Conservation (phyloP, 805 yeast species). For the Pichia sporocuriosa region DNA sequence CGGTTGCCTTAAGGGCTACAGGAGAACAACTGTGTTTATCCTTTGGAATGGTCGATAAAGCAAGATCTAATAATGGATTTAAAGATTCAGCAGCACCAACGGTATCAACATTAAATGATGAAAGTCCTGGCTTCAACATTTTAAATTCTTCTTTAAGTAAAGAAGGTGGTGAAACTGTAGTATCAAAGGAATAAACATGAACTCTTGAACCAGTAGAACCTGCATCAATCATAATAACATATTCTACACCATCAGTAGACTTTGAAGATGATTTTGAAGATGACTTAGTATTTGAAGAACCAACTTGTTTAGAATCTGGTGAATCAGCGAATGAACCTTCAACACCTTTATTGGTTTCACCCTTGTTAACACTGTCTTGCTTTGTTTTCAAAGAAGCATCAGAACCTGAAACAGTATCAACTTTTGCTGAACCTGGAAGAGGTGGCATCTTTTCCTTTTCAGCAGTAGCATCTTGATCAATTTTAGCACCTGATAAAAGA, state of each 20-base stretch:
- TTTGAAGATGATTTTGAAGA: neutral
- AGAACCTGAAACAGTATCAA: slow-evolving; percentile 11
- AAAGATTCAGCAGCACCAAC: slow-evolving; percentile 84
- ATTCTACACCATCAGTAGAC: slow-evolving; percentile 33
- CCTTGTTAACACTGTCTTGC: slow-evolving; percentile 9
- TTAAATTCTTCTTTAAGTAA: slow-evolving; percentile 75
- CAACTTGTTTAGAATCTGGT: neutral
- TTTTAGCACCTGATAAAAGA: slow-evolving; percentile 14
- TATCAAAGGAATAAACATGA: slow-evolving; percentile 87
- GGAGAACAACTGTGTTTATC: slow-evolving; percentile 77
- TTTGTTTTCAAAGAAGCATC: slow-evolving; percentile 15
- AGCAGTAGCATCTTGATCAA: slow-evolving; percentile 12
- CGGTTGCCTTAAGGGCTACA: slow-evolving; percentile 95
- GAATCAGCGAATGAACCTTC: slow-evolving; percentile 2
- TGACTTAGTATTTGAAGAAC: neutral
- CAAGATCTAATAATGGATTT: slow-evolving; percentile 72
- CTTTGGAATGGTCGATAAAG: slow-evolving; percentile 71
- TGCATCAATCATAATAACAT: slow-evolving; percentile 93
- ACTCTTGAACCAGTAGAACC: slow-evolving; percentile 97
- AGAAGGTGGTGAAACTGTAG: slow-evolving; percentile 77
- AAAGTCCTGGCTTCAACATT: slow-evolving; percentile 89
- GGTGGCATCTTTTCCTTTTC: slow-evolving; percentile 7
- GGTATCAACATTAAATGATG: slow-evolving; percentile 74
- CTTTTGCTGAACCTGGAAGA: slow-evolving; percentile 7
- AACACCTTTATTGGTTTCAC: slow-evolving; percentile 4